phyloP scores from a whole-genome alignment of 345 rosid species.

The Anastatica hierochuntica region DNA sequence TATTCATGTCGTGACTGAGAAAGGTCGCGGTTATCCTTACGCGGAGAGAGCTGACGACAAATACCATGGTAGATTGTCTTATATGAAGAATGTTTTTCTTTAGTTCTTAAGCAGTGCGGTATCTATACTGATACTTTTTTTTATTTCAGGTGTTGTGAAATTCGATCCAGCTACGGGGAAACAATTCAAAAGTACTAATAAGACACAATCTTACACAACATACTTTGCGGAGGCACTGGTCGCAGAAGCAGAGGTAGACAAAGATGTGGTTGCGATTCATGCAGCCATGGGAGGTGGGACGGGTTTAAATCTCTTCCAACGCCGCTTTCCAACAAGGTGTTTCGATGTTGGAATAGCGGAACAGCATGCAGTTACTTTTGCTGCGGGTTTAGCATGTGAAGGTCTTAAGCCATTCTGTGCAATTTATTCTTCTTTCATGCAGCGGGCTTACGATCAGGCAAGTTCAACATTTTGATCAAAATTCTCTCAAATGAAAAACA shows the following conservation, averaged over 20 bases:
- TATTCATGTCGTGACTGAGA: conserved; percentile 95
- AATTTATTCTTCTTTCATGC: conserved; percentile 91
- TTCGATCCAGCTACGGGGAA: conserved; percentile 94
- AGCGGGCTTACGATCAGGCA: conserved; percentile 98
- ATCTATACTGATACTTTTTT: background rate
- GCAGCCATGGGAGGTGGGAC: conserved; percentile 99
- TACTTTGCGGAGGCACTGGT: conserved; percentile 91
- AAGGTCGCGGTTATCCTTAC: conserved; percentile 97
- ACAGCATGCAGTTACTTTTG: conserved; percentile 97
- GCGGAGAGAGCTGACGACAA: conserved; percentile 96
- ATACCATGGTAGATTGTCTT: conserved; percentile 47
- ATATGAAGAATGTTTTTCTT: background rate
- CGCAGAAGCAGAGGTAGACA: conserved; percentile 89
- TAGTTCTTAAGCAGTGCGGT: background rate
- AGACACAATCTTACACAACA: conserved; percentile 73
- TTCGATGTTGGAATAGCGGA: conserved; percentile 97
- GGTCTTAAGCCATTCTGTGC: conserved; percentile 93
- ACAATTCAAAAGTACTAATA: conserved; percentile 65
- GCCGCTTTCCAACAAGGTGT: conserved; percentile 79
- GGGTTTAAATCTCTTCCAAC: conserved; percentile 75
- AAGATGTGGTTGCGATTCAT: conserved; percentile 81
- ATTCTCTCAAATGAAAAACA: background rate
- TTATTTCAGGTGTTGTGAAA: conserved; percentile 66
- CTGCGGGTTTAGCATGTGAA: conserved; percentile 97
- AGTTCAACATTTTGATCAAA: conserved; percentile 15